Conservation (phyloP, 805 yeast genomes). For the Nakazawaea populi region DNA sequence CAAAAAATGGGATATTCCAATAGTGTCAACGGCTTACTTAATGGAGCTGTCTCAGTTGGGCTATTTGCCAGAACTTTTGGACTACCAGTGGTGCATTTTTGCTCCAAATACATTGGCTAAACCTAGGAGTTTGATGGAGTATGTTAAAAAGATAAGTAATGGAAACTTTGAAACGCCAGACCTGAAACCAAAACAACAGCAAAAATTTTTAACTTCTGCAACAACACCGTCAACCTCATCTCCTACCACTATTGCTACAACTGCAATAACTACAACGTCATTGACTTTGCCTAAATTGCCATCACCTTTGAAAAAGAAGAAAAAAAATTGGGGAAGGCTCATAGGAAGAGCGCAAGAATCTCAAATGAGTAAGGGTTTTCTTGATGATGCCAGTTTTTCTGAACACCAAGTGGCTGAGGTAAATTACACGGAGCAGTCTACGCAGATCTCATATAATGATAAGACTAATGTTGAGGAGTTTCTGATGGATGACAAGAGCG, state of each 20-base stretch:
- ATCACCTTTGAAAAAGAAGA: conserved; percentile 43
- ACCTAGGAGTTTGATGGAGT: conserved; percentile 12
- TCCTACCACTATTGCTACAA: too few species aligned
- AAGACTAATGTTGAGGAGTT: background rate
- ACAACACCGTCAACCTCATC: too few species aligned
- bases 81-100: conserved; percentile 50
- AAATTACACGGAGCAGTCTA: background rate
- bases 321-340: conserved; percentile 40
- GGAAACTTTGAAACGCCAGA: background rate
- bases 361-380: conserved; percentile 17
- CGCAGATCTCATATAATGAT: conserved; percentile 11
- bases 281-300: conserved; percentile 34
- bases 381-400: background rate
- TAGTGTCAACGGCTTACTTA: conserved; percentile 47
- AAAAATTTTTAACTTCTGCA: too few species aligned
- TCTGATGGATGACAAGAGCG: background rate
- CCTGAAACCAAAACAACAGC: conserved; percentile 12
- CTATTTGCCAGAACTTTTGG: conserved; percentile 32
- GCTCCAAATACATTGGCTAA: conserved; percentile 32
- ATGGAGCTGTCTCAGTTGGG: conserved; percentile 44
- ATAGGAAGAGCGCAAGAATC: conserved; percentile 35
- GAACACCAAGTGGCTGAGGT: too few species aligned
- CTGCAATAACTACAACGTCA: background rate
- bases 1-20: conserved; percentile 50
- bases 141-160: conserved; percentile 3